Evolutionary conservation across 805 yeast species (phyloP).

Genomic region (Candida cerambycidarum): DNA sequence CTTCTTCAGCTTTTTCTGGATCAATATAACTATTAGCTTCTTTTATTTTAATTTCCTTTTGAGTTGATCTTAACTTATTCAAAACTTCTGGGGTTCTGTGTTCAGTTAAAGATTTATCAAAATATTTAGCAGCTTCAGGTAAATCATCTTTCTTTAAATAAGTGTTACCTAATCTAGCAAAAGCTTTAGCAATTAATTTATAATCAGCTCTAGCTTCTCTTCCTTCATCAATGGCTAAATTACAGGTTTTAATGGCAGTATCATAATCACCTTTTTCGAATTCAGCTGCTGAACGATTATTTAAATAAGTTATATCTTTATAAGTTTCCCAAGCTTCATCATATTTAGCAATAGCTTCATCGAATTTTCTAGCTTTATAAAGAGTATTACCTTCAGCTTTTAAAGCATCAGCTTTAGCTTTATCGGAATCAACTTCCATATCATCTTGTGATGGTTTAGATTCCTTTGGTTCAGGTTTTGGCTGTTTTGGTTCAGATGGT

Average conservation of each 20-base stretch:
- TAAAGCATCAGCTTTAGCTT: conserved; percentile 59
- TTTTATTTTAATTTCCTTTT: conserved; percentile 75
- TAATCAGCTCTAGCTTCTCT: conserved; percentile 89
- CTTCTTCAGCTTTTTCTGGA: conserved; percentile 93
- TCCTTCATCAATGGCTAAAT: conserved; percentile 83
- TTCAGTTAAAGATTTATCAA: conserved; percentile 92
- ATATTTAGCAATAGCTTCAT: conserved; percentile 86
- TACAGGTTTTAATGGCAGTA: conserved; percentile 76
- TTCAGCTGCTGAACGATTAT: conserved; percentile 98
- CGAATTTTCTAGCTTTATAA: conserved; percentile 85
- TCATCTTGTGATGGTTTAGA: conserved; percentile 29
- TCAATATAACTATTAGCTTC: conserved; percentile 80
- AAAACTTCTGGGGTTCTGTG: conserved; percentile 94
- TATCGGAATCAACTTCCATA: conserved; percentile 39
- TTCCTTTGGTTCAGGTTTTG: conserved; percentile 17
- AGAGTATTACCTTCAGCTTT: conserved; percentile 84
- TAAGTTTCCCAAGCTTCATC: conserved; percentile 79
- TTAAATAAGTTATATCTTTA: conserved; percentile 88
- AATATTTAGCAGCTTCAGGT: conserved; percentile 69
- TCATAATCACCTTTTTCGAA: conserved; percentile 93
- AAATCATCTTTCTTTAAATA: conserved; percentile 76
- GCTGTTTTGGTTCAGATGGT: conserved; percentile 17
- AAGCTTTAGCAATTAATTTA: conserved; percentile 86
- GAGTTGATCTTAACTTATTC: conserved; percentile 81
- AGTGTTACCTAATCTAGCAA: conserved; percentile 84